These are phyloP conservation scores for Bretziella fagacearum DNA, from an alignment of 2,329 filamentous ascomycete genomes.

Conservation along the genomic window DNA sequence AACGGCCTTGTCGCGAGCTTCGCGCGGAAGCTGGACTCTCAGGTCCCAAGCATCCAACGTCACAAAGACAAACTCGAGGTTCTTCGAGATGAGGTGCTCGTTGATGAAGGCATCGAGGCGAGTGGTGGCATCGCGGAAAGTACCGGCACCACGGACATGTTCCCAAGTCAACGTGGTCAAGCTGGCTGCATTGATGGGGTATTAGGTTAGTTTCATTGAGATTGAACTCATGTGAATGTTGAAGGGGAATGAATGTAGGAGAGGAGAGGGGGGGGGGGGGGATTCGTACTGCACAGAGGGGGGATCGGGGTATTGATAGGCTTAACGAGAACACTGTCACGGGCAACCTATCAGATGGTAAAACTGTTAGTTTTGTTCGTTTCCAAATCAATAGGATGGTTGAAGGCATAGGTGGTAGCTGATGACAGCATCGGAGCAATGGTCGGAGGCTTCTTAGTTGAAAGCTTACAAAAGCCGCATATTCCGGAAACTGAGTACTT, in stretches of 20 bases:
- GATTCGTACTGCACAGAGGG: constrained; percentile 73
- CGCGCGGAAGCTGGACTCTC: constrained; percentile 88
- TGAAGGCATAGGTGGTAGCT: too few species aligned
- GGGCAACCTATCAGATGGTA: constrained; percentile 60
- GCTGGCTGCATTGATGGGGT: constrained; percentile 45
- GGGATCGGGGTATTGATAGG: constrained; percentile 98
- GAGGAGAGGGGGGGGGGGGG: constrained; percentile 4
- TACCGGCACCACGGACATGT: constrained; percentile 91
- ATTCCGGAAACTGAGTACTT: too few species aligned
- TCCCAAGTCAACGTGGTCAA: constrained; percentile 97
- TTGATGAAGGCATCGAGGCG: constrained; percentile 87
- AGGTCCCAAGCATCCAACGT: constrained; percentile 98
- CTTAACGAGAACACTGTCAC: constrained; percentile 92
- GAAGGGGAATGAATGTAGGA: background rate
- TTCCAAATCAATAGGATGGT: too few species aligned
- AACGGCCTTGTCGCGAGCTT: constrained; percentile 95
- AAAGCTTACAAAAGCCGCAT: too few species aligned
- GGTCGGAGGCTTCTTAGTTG: too few species aligned
- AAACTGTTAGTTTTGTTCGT: background rate
- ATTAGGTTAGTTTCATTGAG: constrained; percentile 12
- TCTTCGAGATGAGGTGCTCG: constrained; percentile 78
- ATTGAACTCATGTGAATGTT: background rate
- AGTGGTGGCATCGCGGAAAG: constrained; percentile 91
- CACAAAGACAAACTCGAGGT: constrained; percentile 94
- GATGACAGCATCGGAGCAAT: too few species aligned